Evolutionary conservation across 1,139 yeast species (phyloP).

Genomic region (Williopsis jadinii): DNA sequence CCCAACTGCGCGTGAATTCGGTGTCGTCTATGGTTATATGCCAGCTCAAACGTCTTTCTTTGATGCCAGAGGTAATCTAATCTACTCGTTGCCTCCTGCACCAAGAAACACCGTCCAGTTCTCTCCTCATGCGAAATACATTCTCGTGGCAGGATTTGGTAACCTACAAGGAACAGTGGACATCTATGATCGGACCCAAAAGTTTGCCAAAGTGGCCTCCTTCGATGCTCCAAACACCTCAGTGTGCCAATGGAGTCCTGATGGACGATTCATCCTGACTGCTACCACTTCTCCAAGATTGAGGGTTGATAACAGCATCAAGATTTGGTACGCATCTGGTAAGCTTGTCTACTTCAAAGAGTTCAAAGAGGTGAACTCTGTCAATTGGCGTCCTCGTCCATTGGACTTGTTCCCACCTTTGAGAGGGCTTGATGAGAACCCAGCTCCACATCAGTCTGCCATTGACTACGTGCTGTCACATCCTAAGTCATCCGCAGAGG

Average conservation of each 20-base stretch:
- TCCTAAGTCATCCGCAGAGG: slow-evolving; percentile 23
- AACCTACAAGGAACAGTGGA: slow-evolving; percentile 96
- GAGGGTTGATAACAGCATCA: slow-evolving; percentile 92
- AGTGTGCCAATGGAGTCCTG: slow-evolving; percentile 98
- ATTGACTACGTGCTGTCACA: slow-evolving; percentile 44
- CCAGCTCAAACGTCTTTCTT: slow-evolving; percentile 94
- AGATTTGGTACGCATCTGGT: slow-evolving; percentile 91
- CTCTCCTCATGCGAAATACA: slow-evolving; percentile 90
- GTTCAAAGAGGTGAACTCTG: slow-evolving; percentile 71
- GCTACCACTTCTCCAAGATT: slow-evolving; percentile 97
- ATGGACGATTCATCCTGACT: slow-evolving; percentile 86
- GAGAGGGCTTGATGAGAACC: slow-evolving; percentile 47
- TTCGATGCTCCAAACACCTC: slow-evolving; percentile 93
- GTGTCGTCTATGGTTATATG: slow-evolving; percentile 96
- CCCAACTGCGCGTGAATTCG: slow-evolving; percentile 93
- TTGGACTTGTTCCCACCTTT: slow-evolving; percentile 54
- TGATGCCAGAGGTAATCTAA: slow-evolving; percentile 87
- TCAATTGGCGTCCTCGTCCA: slow-evolving; percentile 79
- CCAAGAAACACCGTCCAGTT: slow-evolving; percentile 87
- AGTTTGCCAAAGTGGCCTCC: slow-evolving; percentile 70
- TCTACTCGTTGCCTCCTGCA: slow-evolving; percentile 77
- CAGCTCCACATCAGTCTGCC: slow-evolving; percentile 65
- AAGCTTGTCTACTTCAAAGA: slow-evolving; percentile 71
- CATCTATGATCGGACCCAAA: slow-evolving; percentile 86
- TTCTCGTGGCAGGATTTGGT: slow-evolving; percentile 95